Percentiles rank a stretch among this genome's conserved stretches.
phyloP scores from a whole-genome alignment of 176 grass and related monocot genomes.

The Musa itinerans region DNA sequence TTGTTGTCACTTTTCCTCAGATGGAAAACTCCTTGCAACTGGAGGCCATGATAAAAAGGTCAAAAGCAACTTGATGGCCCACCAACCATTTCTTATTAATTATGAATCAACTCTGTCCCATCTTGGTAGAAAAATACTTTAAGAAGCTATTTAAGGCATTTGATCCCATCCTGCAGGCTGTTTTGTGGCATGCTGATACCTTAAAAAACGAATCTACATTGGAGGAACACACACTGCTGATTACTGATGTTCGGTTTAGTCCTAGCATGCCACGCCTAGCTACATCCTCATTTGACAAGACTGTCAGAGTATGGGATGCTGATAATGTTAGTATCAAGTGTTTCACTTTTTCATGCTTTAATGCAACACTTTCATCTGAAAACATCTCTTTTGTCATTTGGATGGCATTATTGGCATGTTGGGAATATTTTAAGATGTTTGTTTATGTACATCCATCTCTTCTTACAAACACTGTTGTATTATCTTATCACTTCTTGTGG shows the following conservation, averaged over 20 bases:
- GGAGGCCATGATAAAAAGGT: conserved; percentile 99
- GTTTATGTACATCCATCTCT: background rate
- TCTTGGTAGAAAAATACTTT: background rate
- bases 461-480: background rate
- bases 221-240: conserved; percentile 20
- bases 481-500: background rate
- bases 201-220: conserved; percentile 18
- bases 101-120: background rate
- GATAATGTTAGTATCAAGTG: conserved; percentile 12
- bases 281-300: conserved; percentile 24
- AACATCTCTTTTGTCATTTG: no score
- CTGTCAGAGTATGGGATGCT: conserved; percentile 23
- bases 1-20: conserved; percentile 85
- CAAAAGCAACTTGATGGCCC: background rate
- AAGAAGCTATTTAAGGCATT: background rate
- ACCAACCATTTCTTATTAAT: background rate
- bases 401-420: no score
- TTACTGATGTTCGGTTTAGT: conserved; percentile 17
- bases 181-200: conserved; percentile 22
- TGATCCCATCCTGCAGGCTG: conserved; percentile 16
- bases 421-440: background rate
- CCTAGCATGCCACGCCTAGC: conserved; percentile 8
- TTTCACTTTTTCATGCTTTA: background rate
- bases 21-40: conserved; percentile 86
- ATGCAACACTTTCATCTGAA: background rate